Evolutionary conservation across 2,329 filamentous ascomycete species (phyloP).

Genomic region (Penicillium concentricum): DNA sequence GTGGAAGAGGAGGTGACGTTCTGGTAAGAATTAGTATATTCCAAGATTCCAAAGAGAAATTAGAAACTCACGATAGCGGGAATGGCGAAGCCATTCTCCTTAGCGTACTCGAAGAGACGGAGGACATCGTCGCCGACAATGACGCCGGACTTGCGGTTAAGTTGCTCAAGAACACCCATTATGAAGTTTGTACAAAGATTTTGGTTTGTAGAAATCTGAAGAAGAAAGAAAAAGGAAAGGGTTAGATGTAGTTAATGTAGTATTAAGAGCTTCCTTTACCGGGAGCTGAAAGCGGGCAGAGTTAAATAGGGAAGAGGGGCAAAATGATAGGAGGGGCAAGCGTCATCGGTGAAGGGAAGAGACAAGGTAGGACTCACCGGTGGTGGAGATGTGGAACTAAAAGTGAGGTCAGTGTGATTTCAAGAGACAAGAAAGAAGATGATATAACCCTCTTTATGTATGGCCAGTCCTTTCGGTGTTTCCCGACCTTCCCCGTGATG

Average conservation of each 20-base stretch:
- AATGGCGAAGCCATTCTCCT: conserved; percentile 84
- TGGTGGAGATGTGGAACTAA: conserved; percentile 32
- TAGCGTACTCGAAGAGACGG: conserved; percentile 82
- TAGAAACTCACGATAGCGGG: conserved; percentile 67
- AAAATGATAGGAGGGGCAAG: conserved; percentile 23
- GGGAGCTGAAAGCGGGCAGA: conserved; percentile 25
- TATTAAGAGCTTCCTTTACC: conserved; percentile 19
- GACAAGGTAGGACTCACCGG: conserved; percentile 32
- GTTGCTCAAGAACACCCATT: conserved; percentile 53
- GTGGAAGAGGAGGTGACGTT: conserved; percentile 94
- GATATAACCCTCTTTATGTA: conserved; percentile 4
- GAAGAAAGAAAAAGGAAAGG: conserved; percentile 1
- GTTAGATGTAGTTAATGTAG: conserved; percentile 10
- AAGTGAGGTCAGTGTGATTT: conserved; percentile 42
- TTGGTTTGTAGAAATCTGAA: conserved; percentile 6
- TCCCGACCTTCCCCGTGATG: conserved; percentile 17
- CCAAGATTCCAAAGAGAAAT: neutral
- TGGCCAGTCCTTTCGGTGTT: conserved; percentile 5
- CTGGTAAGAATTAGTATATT: conserved; percentile 30
- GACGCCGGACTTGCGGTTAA: conserved; percentile 64
- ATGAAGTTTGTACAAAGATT: conserved; percentile 18
- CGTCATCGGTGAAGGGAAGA: conserved; percentile 26
- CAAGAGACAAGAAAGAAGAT: conserved; percentile 13
- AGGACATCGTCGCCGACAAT: conserved; percentile 67
- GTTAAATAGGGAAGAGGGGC: conserved; percentile 23